A percentile compares a stretch with the other conserved stretches of the same genome.
Conservation (phyloP, 2,329 filamentous ascomycete species). For the Chrysoporthe deuterocubensis region DNA sequence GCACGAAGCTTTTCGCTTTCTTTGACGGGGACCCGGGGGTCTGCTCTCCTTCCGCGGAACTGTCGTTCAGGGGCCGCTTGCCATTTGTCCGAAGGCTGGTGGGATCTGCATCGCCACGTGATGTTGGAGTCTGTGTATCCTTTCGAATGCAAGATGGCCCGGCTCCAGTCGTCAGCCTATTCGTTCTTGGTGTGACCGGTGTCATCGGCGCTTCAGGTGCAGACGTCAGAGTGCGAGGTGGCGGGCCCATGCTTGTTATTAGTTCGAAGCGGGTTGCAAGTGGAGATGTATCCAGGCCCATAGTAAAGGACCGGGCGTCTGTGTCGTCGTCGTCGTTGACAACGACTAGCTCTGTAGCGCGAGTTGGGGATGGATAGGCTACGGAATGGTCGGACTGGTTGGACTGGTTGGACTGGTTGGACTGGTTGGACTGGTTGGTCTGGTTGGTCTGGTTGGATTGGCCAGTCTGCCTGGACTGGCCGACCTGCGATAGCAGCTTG, state of each 20-base stretch:
- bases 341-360: neutral
- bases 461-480: too few relatives aligned
- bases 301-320: constrained; percentile 1
- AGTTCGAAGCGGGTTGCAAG: neutral
- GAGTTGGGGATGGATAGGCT: neutral
- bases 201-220: constrained; percentile 4
- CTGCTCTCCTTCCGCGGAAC: too few relatives aligned
- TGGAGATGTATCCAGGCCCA: neutral
- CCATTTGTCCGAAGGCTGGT: neutral
- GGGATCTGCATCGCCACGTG: neutral
- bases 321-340: neutral
- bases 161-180: neutral
- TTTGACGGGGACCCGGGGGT: neutral
- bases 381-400: neutral
- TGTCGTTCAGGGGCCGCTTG: neutral
- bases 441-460: too few relatives aligned
- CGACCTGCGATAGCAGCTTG: neutral
- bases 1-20: neutral
- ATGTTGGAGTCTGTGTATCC: too few relatives aligned
- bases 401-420: too few relatives aligned
- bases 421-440: too few relatives aligned
- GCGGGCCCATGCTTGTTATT: neutral
- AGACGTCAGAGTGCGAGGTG: neutral
- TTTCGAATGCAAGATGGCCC: neutral
- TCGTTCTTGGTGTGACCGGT: neutral